Conservation (phyloP, 768 basidiomycete genomes). For the Kondoa malvinella region DNA sequence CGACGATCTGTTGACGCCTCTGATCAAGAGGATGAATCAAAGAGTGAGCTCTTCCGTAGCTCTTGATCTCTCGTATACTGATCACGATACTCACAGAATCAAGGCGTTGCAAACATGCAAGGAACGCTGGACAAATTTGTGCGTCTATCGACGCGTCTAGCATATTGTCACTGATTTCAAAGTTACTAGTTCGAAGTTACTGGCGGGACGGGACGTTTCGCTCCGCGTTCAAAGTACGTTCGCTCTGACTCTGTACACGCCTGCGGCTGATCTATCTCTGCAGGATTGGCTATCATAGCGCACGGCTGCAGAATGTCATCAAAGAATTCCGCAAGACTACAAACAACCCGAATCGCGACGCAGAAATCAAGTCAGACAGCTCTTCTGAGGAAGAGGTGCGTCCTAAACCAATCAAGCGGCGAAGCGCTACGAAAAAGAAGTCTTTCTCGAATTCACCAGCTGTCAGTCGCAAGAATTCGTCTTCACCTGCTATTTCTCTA, state of each 20-base stretch:
- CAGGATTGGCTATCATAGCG: slow-evolving; percentile 16
- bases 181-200: slow-evolving; percentile 11
- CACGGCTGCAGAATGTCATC: slow-evolving; percentile 24
- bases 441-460: neutral
- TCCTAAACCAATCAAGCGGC: neutral
- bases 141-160: neutral
- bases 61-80: neutral
- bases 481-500: too few relatives aligned
- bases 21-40: slow-evolving; percentile 24
- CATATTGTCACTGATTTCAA: neutral
- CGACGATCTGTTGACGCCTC: slow-evolving; percentile 20
- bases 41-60: neutral
- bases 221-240: neutral
- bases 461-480: neutral
- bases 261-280: slow-evolving; percentile 1
- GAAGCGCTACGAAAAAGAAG: neutral
- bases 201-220: slow-evolving; percentile 10
- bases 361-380: neutral
- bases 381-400: neutral
- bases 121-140: slow-evolving; percentile 14
- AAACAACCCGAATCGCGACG: slow-evolving; percentile 4
- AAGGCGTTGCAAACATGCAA: slow-evolving; percentile 17
- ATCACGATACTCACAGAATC: neutral
- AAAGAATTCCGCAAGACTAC: slow-evolving; percentile 14
- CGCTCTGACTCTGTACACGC: neutral